These are phyloP conservation scores for Chlorophyllum brunneum DNA, from an alignment of 768 basidiomycete genomes.

Conservation along the genomic window DNA sequence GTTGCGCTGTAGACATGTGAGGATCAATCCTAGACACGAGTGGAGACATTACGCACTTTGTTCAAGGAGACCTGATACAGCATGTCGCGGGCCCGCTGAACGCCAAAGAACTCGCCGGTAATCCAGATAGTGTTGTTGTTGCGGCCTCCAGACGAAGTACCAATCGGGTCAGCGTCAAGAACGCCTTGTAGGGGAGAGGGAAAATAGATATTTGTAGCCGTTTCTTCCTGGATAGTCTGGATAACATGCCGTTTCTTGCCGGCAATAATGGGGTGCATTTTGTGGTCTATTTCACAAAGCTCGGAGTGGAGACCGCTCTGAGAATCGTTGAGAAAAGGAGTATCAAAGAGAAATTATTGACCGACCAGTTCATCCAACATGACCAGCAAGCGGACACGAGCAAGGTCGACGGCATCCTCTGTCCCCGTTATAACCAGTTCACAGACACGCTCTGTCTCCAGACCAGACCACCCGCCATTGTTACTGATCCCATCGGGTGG, in stretches of 20 bases:
- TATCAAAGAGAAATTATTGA: constrained; percentile 15
- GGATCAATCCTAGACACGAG: constrained; percentile 2
- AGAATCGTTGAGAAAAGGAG: constrained; percentile 19
- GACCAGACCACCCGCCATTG: constrained; percentile 79
- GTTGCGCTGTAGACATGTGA: constrained; percentile 58
- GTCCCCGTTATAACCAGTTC: constrained; percentile 89
- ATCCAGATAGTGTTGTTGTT: constrained; percentile 87
- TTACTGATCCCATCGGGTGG: constrained; percentile 75
- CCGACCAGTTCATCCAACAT: constrained; percentile 93
- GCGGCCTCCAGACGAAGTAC: constrained; percentile 42
- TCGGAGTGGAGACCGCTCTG: constrained; percentile 92
- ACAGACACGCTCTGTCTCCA: constrained; percentile 93
- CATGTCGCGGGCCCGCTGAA: constrained; percentile 94
- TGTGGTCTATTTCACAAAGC: constrained; percentile 90
- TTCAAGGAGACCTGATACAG: constrained; percentile 80
- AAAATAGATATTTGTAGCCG: constrained; percentile 94
- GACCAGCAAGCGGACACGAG: constrained; percentile 85
- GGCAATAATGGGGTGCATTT: constrained; percentile 87
- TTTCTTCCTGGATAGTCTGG: constrained; percentile 94
- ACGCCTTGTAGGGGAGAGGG: constrained; percentile 89
- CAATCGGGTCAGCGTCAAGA: constrained; percentile 58
- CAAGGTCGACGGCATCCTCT: constrained; percentile 87
- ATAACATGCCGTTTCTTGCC: constrained; percentile 83
- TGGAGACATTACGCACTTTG: constrained; percentile 54
- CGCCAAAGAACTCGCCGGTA: constrained; percentile 96